Base-by-base conservation (phyloP, 768 basidiomycete genomes). In the Lactarius quietus region DNA sequence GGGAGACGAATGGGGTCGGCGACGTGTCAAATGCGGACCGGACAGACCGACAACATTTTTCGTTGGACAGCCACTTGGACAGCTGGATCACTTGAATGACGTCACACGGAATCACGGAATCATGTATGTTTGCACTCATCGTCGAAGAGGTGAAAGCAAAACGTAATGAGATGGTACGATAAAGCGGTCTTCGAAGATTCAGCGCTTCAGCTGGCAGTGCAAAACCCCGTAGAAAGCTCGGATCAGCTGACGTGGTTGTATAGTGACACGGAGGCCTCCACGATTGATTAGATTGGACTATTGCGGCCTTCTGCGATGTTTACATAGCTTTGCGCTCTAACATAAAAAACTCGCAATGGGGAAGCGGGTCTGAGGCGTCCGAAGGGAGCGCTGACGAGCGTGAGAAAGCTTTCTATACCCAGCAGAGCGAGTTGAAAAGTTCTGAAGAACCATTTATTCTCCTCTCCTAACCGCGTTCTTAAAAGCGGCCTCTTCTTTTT, bases 391-490 rank as follows among this genome's bases (percentile, higher is more conserved):
- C 23, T 35, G 1, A 17, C 5, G 17, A 9, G 60, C 65, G 65
- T 66, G 65, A 62, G 65, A 66, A 62, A 62, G 56, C 29, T 26
- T 61, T 57, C 54, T n/a, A 61, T 62, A 52, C 56, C 60, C 51
- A 66, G 60, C 60, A 33, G 7, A 35, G 31, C 28, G 36, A 26
- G 60, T 65, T 66, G 55, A 52, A 65, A 62, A 62, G 39, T 23
- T 57, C 54, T 20, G 38, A 15, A 29, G 12, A 23, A 17, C 23
- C 29, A 28, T 62, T 48, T 45, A 29, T 63, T 67, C n/a, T n/a
- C 8, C 33, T 33, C 58, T 70, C 61, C 63, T 31, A 68, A 63
- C 67, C 63, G 62, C 68, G 70, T 63, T 64, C 65, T 64, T 64
- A 59, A 66, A 63, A 63, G 61, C 60, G 12, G 31, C 41, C 54